Base-by-base conservation (phyloP, 768 basidiomycete genomes). In the Suillus subaureus region DNA sequence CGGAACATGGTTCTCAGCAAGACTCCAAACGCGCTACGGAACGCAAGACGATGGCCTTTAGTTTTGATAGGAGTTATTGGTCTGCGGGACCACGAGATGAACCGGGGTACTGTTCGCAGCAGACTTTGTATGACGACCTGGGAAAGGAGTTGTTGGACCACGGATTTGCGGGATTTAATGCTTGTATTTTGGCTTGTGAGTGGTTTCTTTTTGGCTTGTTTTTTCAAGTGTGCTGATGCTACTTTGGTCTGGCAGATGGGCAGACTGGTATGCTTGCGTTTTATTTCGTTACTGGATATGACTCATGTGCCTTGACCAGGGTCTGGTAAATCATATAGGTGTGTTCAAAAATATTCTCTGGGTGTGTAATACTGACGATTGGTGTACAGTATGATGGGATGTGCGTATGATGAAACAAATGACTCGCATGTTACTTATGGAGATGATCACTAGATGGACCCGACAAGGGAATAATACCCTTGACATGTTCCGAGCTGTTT, bases 61-160 rank as follows among this genome's bases (percentile, higher is more conserved):
- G 92, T 68, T 99, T 98, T 70, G 97, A 99, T 85, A 97, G 96
- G 84, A 93, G 91, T 63, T 99, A 98, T 78, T 97, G 96, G 96
- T 96, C 94, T 47, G 95, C 95, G 16, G 94, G 96, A 1, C 84
- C 91, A 12, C 84, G 93, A 71, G 92, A 96, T 73, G 97, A 97
- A 64, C 90, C 93, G 0, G 83, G 84, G 16, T 99, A 98, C 74
- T 96, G 95, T 70, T 94, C 92, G 5, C 97, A 99, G 72, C 90
- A 97, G 77, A 98, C 96, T 0, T 81, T 99, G 65, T 98, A 94
- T 78, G 89, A 95, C 70, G 97, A 99, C 81, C 77, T 99, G 42
- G 97, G 97, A 51, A 92, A 91, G 78, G 97, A 98, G 73, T 79
- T 99, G 61, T 82, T 99, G 71, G 94, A 99, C 77, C 96, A 99